Base-by-base conservation (phyloP, 225 moss, liverwort and hornwort species). In the Neckera pumila region DNA sequence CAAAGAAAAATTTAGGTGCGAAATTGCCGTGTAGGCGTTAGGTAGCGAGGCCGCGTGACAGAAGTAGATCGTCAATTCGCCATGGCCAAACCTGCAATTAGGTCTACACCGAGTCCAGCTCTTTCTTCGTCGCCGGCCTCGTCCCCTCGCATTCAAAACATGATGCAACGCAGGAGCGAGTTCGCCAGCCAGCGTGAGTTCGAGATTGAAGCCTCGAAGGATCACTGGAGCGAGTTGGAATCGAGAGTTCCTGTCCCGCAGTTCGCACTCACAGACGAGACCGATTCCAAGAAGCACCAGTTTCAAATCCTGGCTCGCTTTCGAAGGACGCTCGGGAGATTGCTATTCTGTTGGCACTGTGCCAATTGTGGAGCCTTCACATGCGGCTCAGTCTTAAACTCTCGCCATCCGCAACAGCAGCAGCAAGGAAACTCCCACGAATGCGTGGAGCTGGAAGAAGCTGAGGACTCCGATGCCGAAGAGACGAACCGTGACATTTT, bases 191-290 rank as follows among this genome's bases (percentile, higher is more conserved):
- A 88, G 76, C 56, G n/a, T 17, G 91, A 93, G 85, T 91, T 90
- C 45, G 93, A 93, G 82, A 91, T 93, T 38, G 93, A 88, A 82
- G 88, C 91, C 23, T 93, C 93, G 4, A 90, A 88, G 66, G 93
- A 86, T 77, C 93, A 93, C 90, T 93, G 93, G 93, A 93, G 93
- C 86, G 91, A 93, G 87, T 60, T 93, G 90, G 92, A 93, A 72
- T 84, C 92, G 57, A 51, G 70, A 26, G 28, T 43, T 47, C 23
- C 64, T 23, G 62, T 23, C 22, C 47, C 57, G 7, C 49, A 33
- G 23, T n/a, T 34, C 38, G 66, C 85, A 13, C 77, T 33, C 15
- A 27, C 65, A 31, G 67, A 76, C 17, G 78, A n/a, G 75, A 71
- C 34, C 40, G 71, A 33, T 71, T 86, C 88, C 76, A 58, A 89